These are phyloP conservation scores for Pyrenochaeta sp. DNA, from an alignment of 2,329 filamentous ascomycete species.

Conservation along the genomic window DNA sequence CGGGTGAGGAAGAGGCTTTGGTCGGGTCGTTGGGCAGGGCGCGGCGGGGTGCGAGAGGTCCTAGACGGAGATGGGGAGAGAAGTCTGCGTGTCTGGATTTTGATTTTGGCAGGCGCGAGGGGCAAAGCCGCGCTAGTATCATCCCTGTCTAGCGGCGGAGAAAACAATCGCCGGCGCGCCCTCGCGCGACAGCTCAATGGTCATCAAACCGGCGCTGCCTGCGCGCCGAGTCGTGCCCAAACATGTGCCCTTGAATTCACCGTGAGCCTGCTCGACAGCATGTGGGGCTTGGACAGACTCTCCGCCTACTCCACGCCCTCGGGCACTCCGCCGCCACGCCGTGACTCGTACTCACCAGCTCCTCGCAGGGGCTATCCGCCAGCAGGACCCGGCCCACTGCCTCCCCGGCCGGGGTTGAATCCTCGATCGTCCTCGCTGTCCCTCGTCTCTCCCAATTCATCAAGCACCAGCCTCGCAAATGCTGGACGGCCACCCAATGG, in stretches of 20 bases:
- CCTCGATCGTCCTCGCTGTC: conserved; percentile 81
- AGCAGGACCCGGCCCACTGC: conserved; percentile 74
- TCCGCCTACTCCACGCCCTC: conserved; percentile 72
- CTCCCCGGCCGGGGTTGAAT: conserved; percentile 70
- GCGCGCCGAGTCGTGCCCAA: background rate
- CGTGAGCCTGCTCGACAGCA: conserved; percentile 48
- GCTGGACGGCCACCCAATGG: conserved; percentile 71
- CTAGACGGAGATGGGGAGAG: conserved; percentile 38
- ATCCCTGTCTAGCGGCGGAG: conserved; percentile 31
- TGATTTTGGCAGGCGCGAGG: conserved; percentile 39
- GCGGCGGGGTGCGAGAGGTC: conserved; percentile 35
- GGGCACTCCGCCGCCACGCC: conserved; percentile 66
- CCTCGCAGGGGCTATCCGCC: conserved; percentile 72
- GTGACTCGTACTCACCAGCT: conserved; percentile 75
- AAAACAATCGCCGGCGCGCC: conserved; percentile 24
- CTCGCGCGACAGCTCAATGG: conserved; percentile 1
- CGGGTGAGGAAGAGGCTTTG: conserved; percentile 41
- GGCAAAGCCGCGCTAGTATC: conserved; percentile 33
- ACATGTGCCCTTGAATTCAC: conserved; percentile 4
- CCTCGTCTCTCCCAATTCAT: conserved; percentile 75
- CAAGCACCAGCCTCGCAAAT: conserved; percentile 76
- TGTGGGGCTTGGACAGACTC: conserved; percentile 88
- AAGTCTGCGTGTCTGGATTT: conserved; percentile 45
- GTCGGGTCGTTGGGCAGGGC: conserved; percentile 33
- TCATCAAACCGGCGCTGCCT: conserved; percentile 3